Evolutionary conservation across 2,329 filamentous ascomycete species (phyloP), one percentile per base, ranked within the genome.

Genomic region (Colletotrichum musae): DNA sequence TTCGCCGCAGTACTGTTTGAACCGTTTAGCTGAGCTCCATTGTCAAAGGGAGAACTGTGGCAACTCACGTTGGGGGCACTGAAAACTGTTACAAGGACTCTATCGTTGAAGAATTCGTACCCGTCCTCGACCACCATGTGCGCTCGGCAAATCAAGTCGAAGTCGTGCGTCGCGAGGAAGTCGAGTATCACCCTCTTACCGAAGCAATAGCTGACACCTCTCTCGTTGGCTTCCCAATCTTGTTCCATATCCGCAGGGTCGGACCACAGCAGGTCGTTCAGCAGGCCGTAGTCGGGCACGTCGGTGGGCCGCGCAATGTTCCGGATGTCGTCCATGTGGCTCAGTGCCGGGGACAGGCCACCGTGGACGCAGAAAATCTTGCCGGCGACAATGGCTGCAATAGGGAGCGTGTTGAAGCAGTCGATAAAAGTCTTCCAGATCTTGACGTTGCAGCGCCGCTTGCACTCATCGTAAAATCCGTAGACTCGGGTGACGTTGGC

Each of bases 51-150:
- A 26, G 57, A 12, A n/a, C 43, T 3, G 5, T 10, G 12, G 24
- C 32, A 13, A 88, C 94, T 88, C 85, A 97, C 94, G 77, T 99
- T 99, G 28, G 96, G 96, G 58, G 96, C 96, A 72, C 94, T 98
- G 80, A 99, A 99, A 1, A 99, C 95, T 2, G 96, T 99, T 53
- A 99, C 96, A 69, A 99, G 82, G 53, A 98, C 93, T 68, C 96
- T 89, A 79, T 99, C 96, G 71, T 93, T 97, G 81, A 98, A 99
- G 81, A 99, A 99, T 77, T 99, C 96, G 81, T 99, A 99, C 12
- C 96, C 96, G 78, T 99, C 96, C 80, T 99, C 96, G 24, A 99
- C 96, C 60, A 99, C 96, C 96, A 98, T 98, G 83, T 99, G 96
- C 57, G 96, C 96, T 73, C 96, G 92, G 79, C 96, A 99, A 60